Conservation (phyloP, 2,329 filamentous ascomycete species). For the Didymella pomorum region DNA sequence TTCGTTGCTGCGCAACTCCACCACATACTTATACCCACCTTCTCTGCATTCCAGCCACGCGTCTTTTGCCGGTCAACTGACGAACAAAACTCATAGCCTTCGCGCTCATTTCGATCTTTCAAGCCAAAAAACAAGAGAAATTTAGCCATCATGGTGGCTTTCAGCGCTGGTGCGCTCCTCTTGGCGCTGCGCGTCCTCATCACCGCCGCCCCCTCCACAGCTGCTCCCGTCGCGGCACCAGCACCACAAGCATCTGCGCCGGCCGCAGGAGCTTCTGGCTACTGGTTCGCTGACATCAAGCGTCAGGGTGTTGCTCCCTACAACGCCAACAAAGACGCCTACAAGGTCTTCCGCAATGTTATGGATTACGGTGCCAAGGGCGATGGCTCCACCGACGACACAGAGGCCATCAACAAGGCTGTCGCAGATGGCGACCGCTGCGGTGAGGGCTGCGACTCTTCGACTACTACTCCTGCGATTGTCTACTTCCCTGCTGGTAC, state of each 20-base stretch:
- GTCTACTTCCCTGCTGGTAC: slow-evolving; percentile 92
- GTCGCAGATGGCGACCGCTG: slow-evolving; percentile 82
- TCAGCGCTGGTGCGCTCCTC: slow-evolving; percentile 49
- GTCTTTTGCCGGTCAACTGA: slow-evolving; percentile 44
- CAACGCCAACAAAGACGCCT: slow-evolving; percentile 61
- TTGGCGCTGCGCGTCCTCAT: slow-evolving; percentile 49
- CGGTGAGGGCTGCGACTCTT: slow-evolving; percentile 80
- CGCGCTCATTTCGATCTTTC: slow-evolving; percentile 27
- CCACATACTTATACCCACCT: slow-evolving; percentile 17
- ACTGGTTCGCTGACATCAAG: slow-evolving; percentile 76
- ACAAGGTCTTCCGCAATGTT: slow-evolving; percentile 67
- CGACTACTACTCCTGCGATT: slow-evolving; percentile 81
- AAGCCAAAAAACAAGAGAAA: slow-evolving; percentile 26
- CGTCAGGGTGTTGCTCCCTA: slow-evolving; percentile 75
- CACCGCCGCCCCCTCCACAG: slow-evolving; percentile 39
- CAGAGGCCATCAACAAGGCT: slow-evolving; percentile 84
- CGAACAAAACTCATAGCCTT: slow-evolving; percentile 33
- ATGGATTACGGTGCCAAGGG: slow-evolving; percentile 57
- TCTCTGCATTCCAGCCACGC: slow-evolving; percentile 23
- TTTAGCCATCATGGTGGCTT: slow-evolving; percentile 49
- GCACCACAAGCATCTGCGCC: slow-evolving; percentile 28
- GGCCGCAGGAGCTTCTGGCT: slow-evolving; percentile 52
- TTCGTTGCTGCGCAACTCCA: slow-evolving; percentile 34
- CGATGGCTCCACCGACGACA: slow-evolving; percentile 80
- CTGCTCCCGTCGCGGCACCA: slow-evolving; percentile 36